Evolutionary conservation across 2,329 filamentous ascomycete species (phyloP), one percentile per base, ranked within the genome.

Genomic region (Leptosphaerulina australis): DNA sequence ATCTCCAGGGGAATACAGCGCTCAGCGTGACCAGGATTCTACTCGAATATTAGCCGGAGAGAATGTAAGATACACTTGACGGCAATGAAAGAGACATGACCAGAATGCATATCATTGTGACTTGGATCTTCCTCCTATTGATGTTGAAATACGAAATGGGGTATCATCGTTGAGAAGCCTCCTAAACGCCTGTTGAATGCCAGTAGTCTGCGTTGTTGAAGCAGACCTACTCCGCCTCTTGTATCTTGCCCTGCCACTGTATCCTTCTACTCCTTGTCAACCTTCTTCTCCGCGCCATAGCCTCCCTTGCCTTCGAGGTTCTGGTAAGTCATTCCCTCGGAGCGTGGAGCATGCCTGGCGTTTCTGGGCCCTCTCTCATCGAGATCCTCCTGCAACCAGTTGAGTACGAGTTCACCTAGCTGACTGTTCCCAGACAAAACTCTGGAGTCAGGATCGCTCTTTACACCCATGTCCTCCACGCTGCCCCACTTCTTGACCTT

Each of bases 321-420:
- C 62, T 79, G 73, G 62, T 88, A 90, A 6, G 84, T 84, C 77
- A 83, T 82, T 3, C 87, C 87, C 73, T 90, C 84, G 0, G 43
- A 47, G 3, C 50, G 26, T 12, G 43, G 43, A 8, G 75, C 80
- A 50, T 79, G 74, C 48, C 76, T 76, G 30, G 77, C 76, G 59
- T 83, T 88, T 37, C 93, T 79, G 3, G 92, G 92, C 0, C 93
- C 93, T 59, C 93, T 80, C 59, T 88, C 86, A 61, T 81, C 77
- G 55, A 97, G 74, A 74, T 97, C 93, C 54, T 88, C 83, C 68
- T 84, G 84, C 71, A 99, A 78, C 94, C 94, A 99, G 45, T 81
- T 81, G 60, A 99, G 77, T 22, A 97, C 94, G 56, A 99, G 75
- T 76, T 96, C 88, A 8, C 93, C 92, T 6, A 97, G 79, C 47